Conservation (phyloP, 2,329 filamentous ascomycete species). For the Penicillium sp. region DNA sequence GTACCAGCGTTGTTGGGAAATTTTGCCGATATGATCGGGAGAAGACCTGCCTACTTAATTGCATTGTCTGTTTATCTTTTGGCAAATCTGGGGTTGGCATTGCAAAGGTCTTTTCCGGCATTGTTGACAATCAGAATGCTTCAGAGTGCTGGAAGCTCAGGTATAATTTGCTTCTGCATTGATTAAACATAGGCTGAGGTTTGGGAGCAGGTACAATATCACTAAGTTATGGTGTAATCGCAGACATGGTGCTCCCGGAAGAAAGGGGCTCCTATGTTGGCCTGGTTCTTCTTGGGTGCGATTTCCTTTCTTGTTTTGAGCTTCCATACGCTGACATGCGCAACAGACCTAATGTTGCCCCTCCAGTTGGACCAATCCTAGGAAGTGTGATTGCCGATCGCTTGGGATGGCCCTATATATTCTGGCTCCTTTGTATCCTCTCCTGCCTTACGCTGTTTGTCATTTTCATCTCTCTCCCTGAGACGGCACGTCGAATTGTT, state of each 20-base stretch:
- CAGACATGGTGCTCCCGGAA: constrained; percentile 35
- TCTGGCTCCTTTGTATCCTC: constrained; percentile 41
- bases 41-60: constrained; percentile 44
- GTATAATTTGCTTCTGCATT: constrained; percentile 33
- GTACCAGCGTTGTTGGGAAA: constrained; percentile 49
- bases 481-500: constrained; percentile 37
- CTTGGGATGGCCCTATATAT: constrained; percentile 37
- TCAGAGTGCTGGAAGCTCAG: constrained; percentile 48
- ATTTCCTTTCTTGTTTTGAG: background rate
- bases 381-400: constrained; percentile 35
- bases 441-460: constrained; percentile 32
- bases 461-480: constrained; percentile 40
- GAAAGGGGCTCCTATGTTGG: constrained; percentile 40
- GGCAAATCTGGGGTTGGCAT: constrained; percentile 45
- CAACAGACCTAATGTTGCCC: constrained; percentile 36
- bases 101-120: constrained; percentile 41
- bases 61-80: constrained; percentile 47
- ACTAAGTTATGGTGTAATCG: constrained; percentile 33
- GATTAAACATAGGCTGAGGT: background rate
- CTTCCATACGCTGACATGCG: background rate
- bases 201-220: constrained; percentile 2
- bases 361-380: constrained; percentile 44
- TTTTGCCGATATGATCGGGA: constrained; percentile 46
- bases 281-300: constrained; percentile 4
- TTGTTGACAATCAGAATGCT: constrained; percentile 46